A percentile compares a stretch with the other conserved stretches of the same genome.
Conservation (phyloP, 305 asterid genomes). For the Galium porrigens region DNA sequence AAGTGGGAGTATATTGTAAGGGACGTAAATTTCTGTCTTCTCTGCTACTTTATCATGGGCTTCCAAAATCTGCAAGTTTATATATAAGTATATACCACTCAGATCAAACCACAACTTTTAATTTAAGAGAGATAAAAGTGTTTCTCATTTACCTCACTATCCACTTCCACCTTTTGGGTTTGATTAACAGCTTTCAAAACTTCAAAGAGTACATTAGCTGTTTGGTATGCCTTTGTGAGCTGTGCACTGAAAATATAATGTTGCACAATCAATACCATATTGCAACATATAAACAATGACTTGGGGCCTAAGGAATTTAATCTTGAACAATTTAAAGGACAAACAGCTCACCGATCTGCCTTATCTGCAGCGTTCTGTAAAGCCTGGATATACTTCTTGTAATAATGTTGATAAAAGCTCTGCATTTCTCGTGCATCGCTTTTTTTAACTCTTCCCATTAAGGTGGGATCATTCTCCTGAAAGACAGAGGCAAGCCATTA, state of each 20-base stretch:
- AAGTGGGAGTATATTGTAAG: constrained; percentile 87
- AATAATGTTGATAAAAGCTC: constrained; percentile 97
- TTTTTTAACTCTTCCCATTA: constrained; percentile 93
- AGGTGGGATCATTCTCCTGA: constrained; percentile 96
- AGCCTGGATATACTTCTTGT: constrained; percentile 92
- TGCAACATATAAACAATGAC: constrained; percentile 10
- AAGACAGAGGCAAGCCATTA: constrained; percentile 6
- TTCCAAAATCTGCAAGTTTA: constrained; percentile 57
- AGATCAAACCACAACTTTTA: constrained; percentile 4
- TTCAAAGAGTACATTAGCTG: constrained; percentile 96
- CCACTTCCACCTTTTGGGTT: constrained; percentile 91
- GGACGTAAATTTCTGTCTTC: constrained; percentile 90
- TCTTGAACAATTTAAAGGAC: constrained; percentile 13
- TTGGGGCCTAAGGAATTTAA: constrained; percentile 4
- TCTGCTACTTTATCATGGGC: constrained; percentile 94
- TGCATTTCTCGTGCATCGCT: constrained; percentile 99
- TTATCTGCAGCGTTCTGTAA: constrained; percentile 96
- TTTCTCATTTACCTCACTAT: constrained; percentile 57
- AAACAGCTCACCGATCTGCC: constrained; percentile 74
- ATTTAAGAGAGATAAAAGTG: background rate
- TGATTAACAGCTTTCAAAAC: constrained; percentile 96
- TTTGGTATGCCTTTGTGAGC: constrained; percentile 94
- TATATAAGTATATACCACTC: constrained; percentile 14
- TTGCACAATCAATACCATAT: constrained; percentile 5
- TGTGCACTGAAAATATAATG: constrained; percentile 60